These are phyloP conservation scores for Senna siamea DNA, from an alignment of 306 rosid genomes.

Conservation along the genomic window DNA sequence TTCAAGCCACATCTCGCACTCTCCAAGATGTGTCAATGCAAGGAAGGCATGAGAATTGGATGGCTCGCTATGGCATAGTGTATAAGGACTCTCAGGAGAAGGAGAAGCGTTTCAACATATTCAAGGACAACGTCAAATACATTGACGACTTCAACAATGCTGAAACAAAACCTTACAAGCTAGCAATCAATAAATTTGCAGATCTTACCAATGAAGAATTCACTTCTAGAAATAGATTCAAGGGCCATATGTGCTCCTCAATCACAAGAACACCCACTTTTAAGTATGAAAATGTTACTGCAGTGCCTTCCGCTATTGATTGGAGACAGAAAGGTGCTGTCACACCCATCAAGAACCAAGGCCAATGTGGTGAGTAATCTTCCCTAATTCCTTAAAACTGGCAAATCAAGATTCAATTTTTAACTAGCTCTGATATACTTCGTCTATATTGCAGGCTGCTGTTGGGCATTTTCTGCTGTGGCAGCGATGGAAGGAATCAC, in stretches of 20 bases:
- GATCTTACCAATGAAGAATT: slow-evolving; percentile 42
- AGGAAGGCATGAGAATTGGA: slow-evolving; percentile 39
- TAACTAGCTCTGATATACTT: not conserved
- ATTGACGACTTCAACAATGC: slow-evolving; percentile 20
- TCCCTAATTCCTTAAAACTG: not conserved
- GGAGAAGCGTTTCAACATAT: slow-evolving; percentile 35
- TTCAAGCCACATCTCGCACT: slow-evolving; percentile 27
- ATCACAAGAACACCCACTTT: slow-evolving; percentile 12
- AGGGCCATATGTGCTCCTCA: slow-evolving; percentile 39
- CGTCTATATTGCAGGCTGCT: slow-evolving; percentile 29
- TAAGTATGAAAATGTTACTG: slow-evolving; percentile 30
- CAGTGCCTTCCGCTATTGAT: slow-evolving; percentile 25
- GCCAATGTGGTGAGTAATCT: slow-evolving; percentile 25
- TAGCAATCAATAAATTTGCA: slow-evolving; percentile 6
- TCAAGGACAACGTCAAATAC: slow-evolving; percentile 31
- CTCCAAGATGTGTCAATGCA: not conserved
- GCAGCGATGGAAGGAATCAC: slow-evolving; percentile 49
- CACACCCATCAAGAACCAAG: slow-evolving; percentile 43
- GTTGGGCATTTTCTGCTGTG: slow-evolving; percentile 52
- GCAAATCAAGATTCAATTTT: not conserved
- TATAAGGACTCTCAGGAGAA: slow-evolving; percentile 14
- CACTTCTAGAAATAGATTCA: slow-evolving; percentile 48
- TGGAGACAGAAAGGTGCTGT: slow-evolving; percentile 43
- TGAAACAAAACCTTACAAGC: slow-evolving; percentile 31
- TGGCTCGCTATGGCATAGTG: slow-evolving; percentile 21